Evolutionary conservation across 2,329 filamentous ascomycete genomes (phyloP).

Genomic region (Hypoxylon sp.): DNA sequence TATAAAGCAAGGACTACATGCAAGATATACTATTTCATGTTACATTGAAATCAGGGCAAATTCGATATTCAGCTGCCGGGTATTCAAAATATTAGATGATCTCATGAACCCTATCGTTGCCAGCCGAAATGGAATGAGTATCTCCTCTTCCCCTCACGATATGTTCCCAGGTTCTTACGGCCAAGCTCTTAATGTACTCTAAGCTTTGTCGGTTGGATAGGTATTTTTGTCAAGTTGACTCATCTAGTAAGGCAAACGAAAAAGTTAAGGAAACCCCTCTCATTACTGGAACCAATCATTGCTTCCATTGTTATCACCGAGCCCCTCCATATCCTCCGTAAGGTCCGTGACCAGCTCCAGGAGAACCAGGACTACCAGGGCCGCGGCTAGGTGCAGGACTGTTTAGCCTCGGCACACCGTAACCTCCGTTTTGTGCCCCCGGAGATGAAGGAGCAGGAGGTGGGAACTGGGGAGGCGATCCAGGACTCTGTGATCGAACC

Average conservation of each 20-base stretch:
- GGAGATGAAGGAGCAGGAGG: constrained; percentile 42
- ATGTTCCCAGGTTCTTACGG: constrained; percentile 9
- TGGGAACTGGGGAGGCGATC: constrained; percentile 45
- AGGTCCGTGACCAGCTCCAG: constrained; percentile 11
- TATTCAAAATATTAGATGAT: constrained; percentile 33
- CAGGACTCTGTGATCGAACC: constrained; percentile 44
- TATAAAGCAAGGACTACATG: neutral
- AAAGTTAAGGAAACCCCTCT: constrained; percentile 6
- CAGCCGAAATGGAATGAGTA: constrained; percentile 37
- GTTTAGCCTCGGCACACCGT: constrained; percentile 39
- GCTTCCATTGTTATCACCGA: constrained; percentile 10
- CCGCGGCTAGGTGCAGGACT: constrained; percentile 47
- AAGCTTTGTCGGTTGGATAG: constrained; percentile 1
- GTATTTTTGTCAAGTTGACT: neutral
- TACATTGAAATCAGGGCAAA: constrained; percentile 10
- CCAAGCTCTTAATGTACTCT: constrained; percentile 1
- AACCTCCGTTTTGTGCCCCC: constrained; percentile 36
- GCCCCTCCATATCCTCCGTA: constrained; percentile 12
- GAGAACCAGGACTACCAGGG: constrained; percentile 28
- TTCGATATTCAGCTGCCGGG: constrained; percentile 15
- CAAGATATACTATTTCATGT: neutral
- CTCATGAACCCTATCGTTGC: constrained; percentile 37
- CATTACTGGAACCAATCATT: constrained; percentile 1
- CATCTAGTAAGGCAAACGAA: constrained; percentile 1
- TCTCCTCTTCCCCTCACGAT: constrained; percentile 7